Base-by-base conservation (phyloP, 331 rosid species). In the Stylosanthes scabra region DNA sequence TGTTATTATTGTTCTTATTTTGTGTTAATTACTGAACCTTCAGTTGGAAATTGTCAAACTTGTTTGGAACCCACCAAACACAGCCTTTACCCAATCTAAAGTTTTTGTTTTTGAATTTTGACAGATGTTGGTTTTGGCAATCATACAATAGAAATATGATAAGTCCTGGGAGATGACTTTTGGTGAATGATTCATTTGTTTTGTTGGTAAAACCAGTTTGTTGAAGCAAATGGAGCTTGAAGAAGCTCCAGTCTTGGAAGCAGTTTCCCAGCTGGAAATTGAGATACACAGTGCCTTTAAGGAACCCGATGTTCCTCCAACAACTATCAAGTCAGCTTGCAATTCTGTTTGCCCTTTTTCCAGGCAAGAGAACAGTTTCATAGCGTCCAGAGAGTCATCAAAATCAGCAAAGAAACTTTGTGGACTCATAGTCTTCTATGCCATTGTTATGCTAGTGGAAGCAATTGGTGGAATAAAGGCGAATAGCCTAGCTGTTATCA, bases 401-500 rank as follows among this genome's bases (percentile, higher is more conserved):
- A 83, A 83, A 20, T 85, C 97, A 1, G 88, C 85, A 2, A 82
- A 49, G 78, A 95, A 95, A 81, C 96, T 95, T 29, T 39, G 74
- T 5, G 89, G 73, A 34, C 93, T 95, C 10, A 78, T 91, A 71
- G 16, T 82, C 12, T 88, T 92, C 74, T 94, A 85, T 81, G 54
- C 79, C 3, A 5, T 90, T 68, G 92, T 90, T 39, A 87, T 88
- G 90, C 63, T 83, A 28, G 93, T 90, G 42, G 97, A 95, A 78
- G 63, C 84, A 61, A 65, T 88, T 59, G 99, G 99, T 54, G 99
- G 99, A 54, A 8, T 90, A 66, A 92, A 84, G 83, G 85, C 99
- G 72, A 90, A 92, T 70, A 95, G 99, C 81, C 88, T 91, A 28
- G 85, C 97, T 9, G 91, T 95, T 57, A 79, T 91, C 44, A 83